Conservation (phyloP, 768 basidiomycete species). For the Agaricus bisporus region DNA sequence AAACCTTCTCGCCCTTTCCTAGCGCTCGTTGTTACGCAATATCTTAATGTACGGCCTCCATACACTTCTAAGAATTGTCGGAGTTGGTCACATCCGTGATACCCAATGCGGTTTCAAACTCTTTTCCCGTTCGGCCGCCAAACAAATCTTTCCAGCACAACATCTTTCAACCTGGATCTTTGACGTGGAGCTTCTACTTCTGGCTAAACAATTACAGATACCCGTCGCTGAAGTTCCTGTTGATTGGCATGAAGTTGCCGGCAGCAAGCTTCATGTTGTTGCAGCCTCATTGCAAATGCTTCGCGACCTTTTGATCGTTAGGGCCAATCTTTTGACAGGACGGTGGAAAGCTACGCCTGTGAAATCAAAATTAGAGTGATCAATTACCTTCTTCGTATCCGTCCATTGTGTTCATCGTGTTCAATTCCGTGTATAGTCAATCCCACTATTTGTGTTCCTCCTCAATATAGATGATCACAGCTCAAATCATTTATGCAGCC, state of each 20-base stretch:
- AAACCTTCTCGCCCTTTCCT: not conserved
- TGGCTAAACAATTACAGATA: conserved; percentile 73
- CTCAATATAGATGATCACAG: too few species aligned
- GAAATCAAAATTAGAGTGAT: conserved; percentile 21
- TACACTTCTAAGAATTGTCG: conserved; percentile 80
- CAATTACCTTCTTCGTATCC: not conserved
- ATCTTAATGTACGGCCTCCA: conserved; percentile 93
- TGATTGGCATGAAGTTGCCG: conserved; percentile 89
- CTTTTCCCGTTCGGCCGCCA: conserved; percentile 78
- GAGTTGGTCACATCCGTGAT: conserved; percentile 86
- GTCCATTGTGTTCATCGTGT: not conserved
- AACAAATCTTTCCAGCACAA: conserved; percentile 77
- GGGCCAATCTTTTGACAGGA: conserved; percentile 76
- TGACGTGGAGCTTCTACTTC: conserved; percentile 86
- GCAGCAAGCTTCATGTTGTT: conserved; percentile 86
- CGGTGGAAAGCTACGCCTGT: conserved; percentile 51
- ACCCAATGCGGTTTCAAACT: conserved; percentile 98
- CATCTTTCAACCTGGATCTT: conserved; percentile 94
- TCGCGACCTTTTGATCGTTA: conserved; percentile 74
- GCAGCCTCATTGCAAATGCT: conserved; percentile 88
- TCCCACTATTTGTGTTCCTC: not conserved
- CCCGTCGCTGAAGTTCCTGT: conserved; percentile 85
- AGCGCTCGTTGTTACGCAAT: conserved; percentile 88
- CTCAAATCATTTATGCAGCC: too few species aligned
- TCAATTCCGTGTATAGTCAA: not conserved